phyloP scores from a whole-genome alignment of 2,329 filamentous ascomycete species.

The Leptoxyphium fumago region DNA sequence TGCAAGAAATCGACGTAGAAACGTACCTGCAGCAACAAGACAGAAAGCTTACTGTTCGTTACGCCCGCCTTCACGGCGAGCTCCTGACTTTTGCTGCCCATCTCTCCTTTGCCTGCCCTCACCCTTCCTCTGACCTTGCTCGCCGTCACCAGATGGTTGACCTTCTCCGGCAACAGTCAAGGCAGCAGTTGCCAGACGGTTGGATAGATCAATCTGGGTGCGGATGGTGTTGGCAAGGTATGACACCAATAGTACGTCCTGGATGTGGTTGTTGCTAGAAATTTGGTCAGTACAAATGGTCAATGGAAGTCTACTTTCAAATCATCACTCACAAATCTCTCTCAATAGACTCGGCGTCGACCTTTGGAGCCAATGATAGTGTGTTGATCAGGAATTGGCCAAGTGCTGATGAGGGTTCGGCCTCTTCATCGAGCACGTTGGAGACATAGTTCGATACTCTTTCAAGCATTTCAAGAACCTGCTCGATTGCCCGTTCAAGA shows the following conservation, averaged over 20 bases:
- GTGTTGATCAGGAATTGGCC: constrained; percentile 94
- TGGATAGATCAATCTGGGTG: constrained; percentile 95
- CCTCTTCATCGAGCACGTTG: constrained; percentile 86
- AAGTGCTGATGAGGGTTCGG: constrained; percentile 74
- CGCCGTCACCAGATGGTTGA: not conserved
- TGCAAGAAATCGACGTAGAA: no score
- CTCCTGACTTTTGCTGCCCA: constrained; percentile 10
- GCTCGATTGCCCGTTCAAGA: constrained; percentile 71
- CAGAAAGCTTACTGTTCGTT: constrained; percentile 12
- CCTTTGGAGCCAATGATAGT: constrained; percentile 85
- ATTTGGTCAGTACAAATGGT: not conserved
- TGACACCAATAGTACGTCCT: constrained; percentile 94
- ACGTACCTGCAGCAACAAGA: no score
- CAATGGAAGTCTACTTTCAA: not conserved
- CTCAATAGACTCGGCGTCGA: constrained; percentile 80
- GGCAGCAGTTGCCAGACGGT: constrained; percentile 62
- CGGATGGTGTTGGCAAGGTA: constrained; percentile 98
- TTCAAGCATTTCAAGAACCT: constrained; percentile 79
- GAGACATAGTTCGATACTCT: constrained; percentile 84
- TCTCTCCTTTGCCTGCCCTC: not conserved
- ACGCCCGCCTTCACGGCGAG: constrained; percentile 17
- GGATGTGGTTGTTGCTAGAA: constrained; percentile 86
- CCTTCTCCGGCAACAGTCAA: constrained; percentile 31
- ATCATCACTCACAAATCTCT: constrained; percentile 59
- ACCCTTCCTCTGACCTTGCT: not conserved